These are phyloP conservation scores for Juglanconis oblonga DNA, from an alignment of 2,329 filamentous ascomycete genomes.

Conservation along the genomic window DNA sequence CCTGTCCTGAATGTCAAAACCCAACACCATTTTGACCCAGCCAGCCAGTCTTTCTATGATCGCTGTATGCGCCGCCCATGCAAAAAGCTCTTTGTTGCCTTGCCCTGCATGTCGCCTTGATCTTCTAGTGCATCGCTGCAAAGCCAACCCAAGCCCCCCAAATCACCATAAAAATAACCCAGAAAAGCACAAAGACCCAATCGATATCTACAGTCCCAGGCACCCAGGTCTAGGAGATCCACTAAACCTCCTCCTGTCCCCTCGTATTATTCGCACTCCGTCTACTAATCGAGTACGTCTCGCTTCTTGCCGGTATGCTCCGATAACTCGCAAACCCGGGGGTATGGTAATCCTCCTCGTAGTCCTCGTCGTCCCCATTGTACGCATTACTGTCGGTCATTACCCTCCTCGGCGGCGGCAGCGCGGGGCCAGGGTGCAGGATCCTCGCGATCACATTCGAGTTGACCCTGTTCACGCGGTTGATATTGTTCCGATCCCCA, in stretches of 20 bases:
- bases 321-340: constrained; percentile 6
- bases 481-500: constrained; percentile 16
- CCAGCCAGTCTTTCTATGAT: neutral
- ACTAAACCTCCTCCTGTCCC: constrained; percentile 12
- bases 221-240: neutral
- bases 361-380: constrained; percentile 6
- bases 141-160: neutral
- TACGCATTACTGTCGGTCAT: constrained; percentile 1
- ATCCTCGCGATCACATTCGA: constrained; percentile 44
- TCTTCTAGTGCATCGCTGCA: neutral
- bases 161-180: neutral
- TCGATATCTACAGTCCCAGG: neutral
- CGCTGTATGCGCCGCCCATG: constrained; percentile 15
- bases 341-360: neutral
- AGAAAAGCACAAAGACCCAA: neutral
- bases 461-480: constrained; percentile 32
- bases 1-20: neutral
- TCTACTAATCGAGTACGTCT: constrained; percentile 17
- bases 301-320: constrained; percentile 9
- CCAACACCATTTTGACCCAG: neutral
- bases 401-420: constrained; percentile 24
- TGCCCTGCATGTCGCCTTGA: neutral
- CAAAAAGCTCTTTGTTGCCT: neutral
- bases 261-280: constrained; percentile 10
- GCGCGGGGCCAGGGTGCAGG: constrained; percentile 45